Percentiles rank a stretch among this genome's conserved stretches.
These are phyloP conservation scores for Teratosphaeria destructans DNA, from an alignment of 2,329 filamentous ascomycete species.

Conservation along the genomic window DNA sequence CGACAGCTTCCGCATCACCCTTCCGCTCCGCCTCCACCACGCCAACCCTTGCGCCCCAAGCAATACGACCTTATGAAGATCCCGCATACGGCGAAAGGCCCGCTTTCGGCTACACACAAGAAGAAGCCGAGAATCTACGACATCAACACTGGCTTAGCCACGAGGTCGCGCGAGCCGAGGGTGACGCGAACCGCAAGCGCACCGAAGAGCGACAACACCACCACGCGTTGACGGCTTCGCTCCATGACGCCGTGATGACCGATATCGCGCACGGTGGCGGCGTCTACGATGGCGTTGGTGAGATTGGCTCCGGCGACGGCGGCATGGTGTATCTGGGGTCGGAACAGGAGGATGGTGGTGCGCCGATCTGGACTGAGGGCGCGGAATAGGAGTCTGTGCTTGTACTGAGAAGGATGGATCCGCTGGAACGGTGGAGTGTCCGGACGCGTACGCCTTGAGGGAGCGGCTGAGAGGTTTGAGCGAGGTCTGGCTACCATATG, in stretches of 20 bases:
- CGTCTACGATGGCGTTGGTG: neutral
- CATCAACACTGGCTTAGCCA: neutral
- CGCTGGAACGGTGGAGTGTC: neutral
- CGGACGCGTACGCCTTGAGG: neutral
- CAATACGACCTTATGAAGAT: conserved; percentile 19
- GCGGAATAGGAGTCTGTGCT: neutral
- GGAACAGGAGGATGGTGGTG: conserved; percentile 1
- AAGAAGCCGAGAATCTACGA: neutral
- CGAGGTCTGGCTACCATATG: neutral
- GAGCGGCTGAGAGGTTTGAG: neutral
- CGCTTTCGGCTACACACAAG: conserved; percentile 5
- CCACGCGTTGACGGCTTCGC: neutral
- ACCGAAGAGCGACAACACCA: conserved; percentile 5
- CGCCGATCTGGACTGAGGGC: neutral
- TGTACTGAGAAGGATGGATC: neutral
- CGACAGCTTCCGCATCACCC: neutral
- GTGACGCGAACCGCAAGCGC: neutral
- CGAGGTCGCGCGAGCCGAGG: neutral
- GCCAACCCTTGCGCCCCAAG: neutral
- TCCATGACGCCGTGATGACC: conserved; percentile 15
- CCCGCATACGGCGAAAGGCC: conserved; percentile 20
- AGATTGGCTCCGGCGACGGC: neutral
- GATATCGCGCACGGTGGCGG: conserved; percentile 5
- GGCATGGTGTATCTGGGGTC: neutral
- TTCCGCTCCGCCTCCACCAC: neutral